Percentiles rank a stretch among this genome's conserved stretches.
phyloP scores from a whole-genome alignment of 768 basidiomycete genomes.

The Suillus fuscotomentosus region DNA sequence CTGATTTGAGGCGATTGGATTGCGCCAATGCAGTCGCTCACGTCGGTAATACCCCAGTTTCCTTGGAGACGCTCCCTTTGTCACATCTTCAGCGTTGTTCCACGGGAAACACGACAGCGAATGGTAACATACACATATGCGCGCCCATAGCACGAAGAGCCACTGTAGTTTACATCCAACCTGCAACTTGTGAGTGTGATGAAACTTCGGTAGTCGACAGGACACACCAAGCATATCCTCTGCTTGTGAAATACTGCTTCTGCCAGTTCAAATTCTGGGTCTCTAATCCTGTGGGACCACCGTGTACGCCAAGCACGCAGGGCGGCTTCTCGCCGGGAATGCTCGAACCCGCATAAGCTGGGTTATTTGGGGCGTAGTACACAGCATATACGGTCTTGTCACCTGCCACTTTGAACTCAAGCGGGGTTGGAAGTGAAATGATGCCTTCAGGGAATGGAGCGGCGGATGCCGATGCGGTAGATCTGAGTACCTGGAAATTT shows the following conservation, averaged over 20 bases:
- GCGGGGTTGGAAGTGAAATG: constrained; percentile 15
- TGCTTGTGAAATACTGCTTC: constrained; percentile 63
- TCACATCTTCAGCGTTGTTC: not conserved
- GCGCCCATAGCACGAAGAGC: constrained; percentile 71
- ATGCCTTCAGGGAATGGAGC: constrained; percentile 17
- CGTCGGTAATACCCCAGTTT: constrained; percentile 73
- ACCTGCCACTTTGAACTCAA: constrained; percentile 8
- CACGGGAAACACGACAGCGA: not conserved
- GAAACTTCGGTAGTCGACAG: not conserved
- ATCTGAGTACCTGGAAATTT: constrained; percentile 7
- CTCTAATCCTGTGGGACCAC: constrained; percentile 59
- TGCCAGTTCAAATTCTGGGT: constrained; percentile 49
- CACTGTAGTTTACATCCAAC: constrained; percentile 75
- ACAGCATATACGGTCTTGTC: constrained; percentile 51
- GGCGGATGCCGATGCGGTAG: constrained; percentile 5
- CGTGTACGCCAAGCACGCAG: constrained; percentile 61
- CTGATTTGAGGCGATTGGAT: constrained; percentile 39
- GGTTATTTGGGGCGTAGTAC: constrained; percentile 63
- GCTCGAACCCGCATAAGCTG: constrained; percentile 46
- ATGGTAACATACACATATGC: constrained; percentile 45
- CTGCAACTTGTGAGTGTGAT: constrained; percentile 37
- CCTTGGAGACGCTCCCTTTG: constrained; percentile 50
- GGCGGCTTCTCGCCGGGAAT: constrained; percentile 58
- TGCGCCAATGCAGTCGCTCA: constrained; percentile 55
- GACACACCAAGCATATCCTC: constrained; percentile 66